Evolutionary conservation across 164 flowering plant species (phyloP).

Genomic region (Houttuynia cordata): DNA sequence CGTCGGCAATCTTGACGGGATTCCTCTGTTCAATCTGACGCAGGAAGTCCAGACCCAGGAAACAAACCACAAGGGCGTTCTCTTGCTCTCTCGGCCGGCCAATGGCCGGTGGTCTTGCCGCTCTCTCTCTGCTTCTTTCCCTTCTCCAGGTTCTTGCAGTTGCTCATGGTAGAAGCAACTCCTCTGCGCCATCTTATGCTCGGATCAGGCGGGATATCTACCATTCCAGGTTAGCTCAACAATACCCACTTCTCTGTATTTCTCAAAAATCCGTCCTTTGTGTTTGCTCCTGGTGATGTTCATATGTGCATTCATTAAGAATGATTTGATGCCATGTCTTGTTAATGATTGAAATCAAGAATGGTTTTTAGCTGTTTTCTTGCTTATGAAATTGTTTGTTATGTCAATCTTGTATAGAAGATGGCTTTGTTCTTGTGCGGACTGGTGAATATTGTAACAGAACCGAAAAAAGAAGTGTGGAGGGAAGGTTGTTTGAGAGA

Average conservation of each 20-base stretch:
- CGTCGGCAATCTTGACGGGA: background rate
- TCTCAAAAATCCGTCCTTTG: background rate
- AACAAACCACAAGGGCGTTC: too few species aligned
- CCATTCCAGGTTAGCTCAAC: constrained; percentile 26
- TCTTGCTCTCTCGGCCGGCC: background rate
- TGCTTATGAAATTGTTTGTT: too few species aligned
- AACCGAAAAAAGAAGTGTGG: too few species aligned
- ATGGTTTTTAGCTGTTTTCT: too few species aligned
- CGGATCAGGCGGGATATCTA: constrained; percentile 59
- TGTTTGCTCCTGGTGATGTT: background rate
- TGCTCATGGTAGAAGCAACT: constrained; percentile 18
- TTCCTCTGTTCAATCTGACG: background rate
- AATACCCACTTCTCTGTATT: background rate
- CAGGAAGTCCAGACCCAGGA: too few species aligned
- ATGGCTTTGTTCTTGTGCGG: too few species aligned
- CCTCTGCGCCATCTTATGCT: constrained; percentile 13
- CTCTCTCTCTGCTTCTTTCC: background rate
- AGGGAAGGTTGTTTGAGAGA: too few species aligned
- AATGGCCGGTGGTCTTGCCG: background rate
- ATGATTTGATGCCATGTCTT: too few species aligned
- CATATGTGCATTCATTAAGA: background rate
- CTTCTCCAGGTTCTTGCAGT: background rate
- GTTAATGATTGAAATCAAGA: too few species aligned
- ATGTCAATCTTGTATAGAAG: too few species aligned
- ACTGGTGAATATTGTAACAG: too few species aligned